Conservation (phyloP, 306 rosid genomes). For the Cucumis melo region DNA sequence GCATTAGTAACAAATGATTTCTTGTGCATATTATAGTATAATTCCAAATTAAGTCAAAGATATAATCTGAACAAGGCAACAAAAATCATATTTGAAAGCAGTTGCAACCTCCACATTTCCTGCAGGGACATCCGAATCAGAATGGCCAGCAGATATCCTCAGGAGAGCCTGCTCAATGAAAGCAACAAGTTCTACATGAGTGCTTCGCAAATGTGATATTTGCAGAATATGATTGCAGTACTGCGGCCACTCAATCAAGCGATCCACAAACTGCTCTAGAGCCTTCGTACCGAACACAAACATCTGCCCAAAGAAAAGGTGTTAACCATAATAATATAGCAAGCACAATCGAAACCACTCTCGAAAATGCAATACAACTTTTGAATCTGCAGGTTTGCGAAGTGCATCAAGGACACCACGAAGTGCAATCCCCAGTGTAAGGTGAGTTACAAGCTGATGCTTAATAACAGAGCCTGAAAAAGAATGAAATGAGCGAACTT, state of each 20-base stretch:
- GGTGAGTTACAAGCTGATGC: constrained; percentile 91
- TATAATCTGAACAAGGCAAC: neutral
- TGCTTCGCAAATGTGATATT: constrained; percentile 77
- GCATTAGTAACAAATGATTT: neutral
- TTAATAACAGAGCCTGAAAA: constrained; percentile 75
- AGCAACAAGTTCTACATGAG: constrained; percentile 65
- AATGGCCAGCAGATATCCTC: constrained; percentile 66
- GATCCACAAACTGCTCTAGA: constrained; percentile 95
- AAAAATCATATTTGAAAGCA: neutral
- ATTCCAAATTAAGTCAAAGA: neutral
- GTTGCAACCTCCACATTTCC: constrained; percentile 63
- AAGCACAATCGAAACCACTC: neutral
- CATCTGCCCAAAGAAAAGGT: constrained; percentile 46
- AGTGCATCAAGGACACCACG: constrained; percentile 91
- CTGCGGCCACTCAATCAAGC: constrained; percentile 96
- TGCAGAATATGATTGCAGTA: constrained; percentile 97
- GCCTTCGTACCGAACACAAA: constrained; percentile 87
- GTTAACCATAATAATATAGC: constrained; percentile 12
- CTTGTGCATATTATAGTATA: neutral
- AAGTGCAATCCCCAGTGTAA: constrained; percentile 86
- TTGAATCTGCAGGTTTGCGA: constrained; percentile 97
- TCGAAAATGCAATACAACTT: constrained; percentile 35
- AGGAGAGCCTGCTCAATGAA: constrained; percentile 88
- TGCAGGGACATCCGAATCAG: constrained; percentile 48
- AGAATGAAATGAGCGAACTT: neutral